Evolutionary conservation across 2,329 filamentous ascomycete species (phyloP), one percentile per base, ranked within the genome.

Genomic region (Scedosporium minutisporum): DNA sequence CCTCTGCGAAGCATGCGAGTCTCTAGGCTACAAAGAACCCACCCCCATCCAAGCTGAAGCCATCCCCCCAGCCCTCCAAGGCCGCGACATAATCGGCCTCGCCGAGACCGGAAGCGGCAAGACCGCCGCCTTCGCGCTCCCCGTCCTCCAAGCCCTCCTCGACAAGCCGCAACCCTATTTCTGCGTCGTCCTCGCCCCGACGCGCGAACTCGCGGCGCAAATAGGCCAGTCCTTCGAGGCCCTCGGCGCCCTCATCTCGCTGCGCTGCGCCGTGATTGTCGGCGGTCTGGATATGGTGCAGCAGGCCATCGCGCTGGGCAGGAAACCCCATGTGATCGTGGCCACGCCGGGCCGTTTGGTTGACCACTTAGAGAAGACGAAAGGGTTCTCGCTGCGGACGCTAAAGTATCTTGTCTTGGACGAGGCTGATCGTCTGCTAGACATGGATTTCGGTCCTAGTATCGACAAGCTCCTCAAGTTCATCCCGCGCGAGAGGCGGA

Each of bases 81-180:
- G 89, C 61, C 85, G 91, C 69, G 95, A 97, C 74, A 80, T 97
- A 41, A 96, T 99, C 68, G 95, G 93, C 51, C 82, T 97, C 60
- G 95, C 95, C 38, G 93, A 99, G 76, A 99, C 95, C 0, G 95
- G 95, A 68, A 92, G 87, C 71, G 95, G 95, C 76, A 99, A 97
- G 62, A 97, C 95, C 0, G 93, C 92, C 6, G 93, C 95, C 0
- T 99, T 97, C 73, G 92, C 91, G 0, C 80, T 99, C 2, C 95
- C 95, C 0, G 96, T 99, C 46, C 82, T 99, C 2, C 93, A 97
- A 73, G 87, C 89, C 2, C 84, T 99, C 1, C 89, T 97, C 76
- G 89, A 95, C 63, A 91, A 92, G 69, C 93, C 93, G 0, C 89
- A 92, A 68, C 81, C 91, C 2, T 79, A 96, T 57, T 97, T 95